Percentiles rank a stretch among this genome's conserved stretches.
phyloP scores from a whole-genome alignment of 2,329 filamentous ascomycete species.

The Amphichorda felina region DNA sequence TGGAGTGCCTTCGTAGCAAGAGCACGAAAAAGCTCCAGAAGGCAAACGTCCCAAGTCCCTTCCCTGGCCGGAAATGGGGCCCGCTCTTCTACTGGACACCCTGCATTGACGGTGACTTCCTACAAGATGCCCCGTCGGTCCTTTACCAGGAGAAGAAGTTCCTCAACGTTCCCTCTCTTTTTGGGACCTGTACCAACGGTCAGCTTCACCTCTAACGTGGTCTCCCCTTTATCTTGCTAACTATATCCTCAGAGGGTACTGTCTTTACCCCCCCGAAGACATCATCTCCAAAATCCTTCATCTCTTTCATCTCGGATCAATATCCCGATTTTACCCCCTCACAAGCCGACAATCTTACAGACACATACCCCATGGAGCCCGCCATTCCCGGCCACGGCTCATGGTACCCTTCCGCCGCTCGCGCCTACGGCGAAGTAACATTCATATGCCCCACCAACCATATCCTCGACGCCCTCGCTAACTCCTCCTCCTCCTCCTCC shows the following conservation, averaged over 20 bases:
- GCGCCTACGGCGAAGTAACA: conserved; percentile 31
- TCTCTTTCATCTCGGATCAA: conserved; percentile 31
- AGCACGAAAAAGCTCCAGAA: conserved; percentile 23
- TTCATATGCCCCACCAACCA: conserved; percentile 30
- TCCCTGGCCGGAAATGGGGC: conserved; percentile 19
- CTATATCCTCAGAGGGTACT: conserved; percentile 27
- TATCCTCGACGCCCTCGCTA: conserved; percentile 18
- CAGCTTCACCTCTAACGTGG: conserved; percentile 6
- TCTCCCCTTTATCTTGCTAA: not conserved
- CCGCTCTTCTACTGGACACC: conserved; percentile 40
- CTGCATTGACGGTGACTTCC: conserved; percentile 32
- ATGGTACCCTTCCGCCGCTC: conserved; percentile 30
- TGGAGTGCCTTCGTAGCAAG: conserved; percentile 29
- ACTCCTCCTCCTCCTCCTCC: conserved; percentile 6
- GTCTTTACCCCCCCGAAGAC: conserved; percentile 27
- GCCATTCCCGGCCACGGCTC: conserved; percentile 22
- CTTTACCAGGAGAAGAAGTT: conserved; percentile 27
- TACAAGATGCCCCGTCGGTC: conserved; percentile 27
- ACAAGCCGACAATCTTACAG: conserved; percentile 21
- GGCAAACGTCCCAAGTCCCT: conserved; percentile 26
- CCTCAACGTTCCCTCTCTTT: conserved; percentile 29
- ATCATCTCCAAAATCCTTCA: conserved; percentile 18
- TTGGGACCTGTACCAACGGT: conserved; percentile 32
- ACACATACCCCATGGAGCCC: conserved; percentile 24
- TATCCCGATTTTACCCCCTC: conserved; percentile 27